Evolutionary conservation across 108 stramenopile species (phyloP).

Genomic region (Parmales sp.): DNA sequence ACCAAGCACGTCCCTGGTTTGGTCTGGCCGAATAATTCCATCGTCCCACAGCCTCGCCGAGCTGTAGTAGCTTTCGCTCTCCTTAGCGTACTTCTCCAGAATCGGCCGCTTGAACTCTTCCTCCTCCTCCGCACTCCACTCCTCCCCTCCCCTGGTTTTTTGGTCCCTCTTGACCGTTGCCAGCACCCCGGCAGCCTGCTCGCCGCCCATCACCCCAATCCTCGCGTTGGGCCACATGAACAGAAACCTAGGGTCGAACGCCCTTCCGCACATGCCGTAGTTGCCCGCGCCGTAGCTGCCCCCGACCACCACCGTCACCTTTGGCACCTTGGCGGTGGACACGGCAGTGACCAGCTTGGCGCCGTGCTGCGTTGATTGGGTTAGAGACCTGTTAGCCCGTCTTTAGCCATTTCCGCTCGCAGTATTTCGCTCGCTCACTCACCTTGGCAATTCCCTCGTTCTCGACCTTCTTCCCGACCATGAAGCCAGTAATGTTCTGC

Average conservation of each 20-base stretch:
- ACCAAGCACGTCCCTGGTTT: constrained; percentile 79
- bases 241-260: constrained; percentile 85
- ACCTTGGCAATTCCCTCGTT: constrained; percentile 93
- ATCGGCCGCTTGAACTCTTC: constrained; percentile 53
- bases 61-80: constrained; percentile 79
- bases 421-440: constrained; percentile 57
- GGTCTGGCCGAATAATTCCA: constrained; percentile 87
- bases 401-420: too few relatives aligned
- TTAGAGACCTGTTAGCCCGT: too few relatives aligned
- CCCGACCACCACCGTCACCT: constrained; percentile 89
- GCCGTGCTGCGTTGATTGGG: too few relatives aligned
- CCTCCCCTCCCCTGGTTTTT: constrained; percentile 52
- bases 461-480: constrained; percentile 92
- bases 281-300: constrained; percentile 73
- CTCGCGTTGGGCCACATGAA: constrained; percentile 97
- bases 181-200: constrained; percentile 91
- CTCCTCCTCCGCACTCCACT: constrained; percentile 58
- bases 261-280: constrained; percentile 97
- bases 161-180: constrained; percentile 79
- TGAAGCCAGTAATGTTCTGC: constrained; percentile 97
- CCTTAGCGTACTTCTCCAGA: constrained; percentile 61
- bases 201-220: constrained; percentile 94
- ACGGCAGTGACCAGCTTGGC: constrained; percentile 92
- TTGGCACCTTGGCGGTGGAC: constrained; percentile 86
- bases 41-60: constrained; percentile 94